Evolutionary conservation across 768 basidiomycete species (phyloP), one percentile per base, ranked within the genome.

Genomic region (Hypsizygus marmoreus): DNA sequence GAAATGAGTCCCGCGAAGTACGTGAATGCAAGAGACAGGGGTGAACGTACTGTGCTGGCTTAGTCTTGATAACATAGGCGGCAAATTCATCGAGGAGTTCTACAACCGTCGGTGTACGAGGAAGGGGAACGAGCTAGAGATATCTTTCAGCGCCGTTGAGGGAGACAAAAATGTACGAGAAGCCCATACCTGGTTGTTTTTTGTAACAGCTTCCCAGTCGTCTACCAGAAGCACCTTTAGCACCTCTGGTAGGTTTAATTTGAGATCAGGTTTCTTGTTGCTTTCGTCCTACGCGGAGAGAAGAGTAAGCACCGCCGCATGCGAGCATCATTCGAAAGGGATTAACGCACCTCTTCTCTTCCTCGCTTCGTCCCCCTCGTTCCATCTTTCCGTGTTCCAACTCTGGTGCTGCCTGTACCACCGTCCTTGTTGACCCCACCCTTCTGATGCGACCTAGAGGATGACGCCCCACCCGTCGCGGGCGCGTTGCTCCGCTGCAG

Each of bases 171-270:
- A 19, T 33, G 25, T 13, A 11, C 17, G 17, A 41, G 24, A 4
- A 16, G 9, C 30, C 51, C 58, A 67, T 47, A 88, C 95, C 80
- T 93, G 89, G 55, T 84, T 83, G 62, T 94, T 90, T 72, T 97
- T 97, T 42, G 97, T 98, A 29, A 98, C 84, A 4, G 86, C 82
- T 67, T 98, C 95, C 97, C 97, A 99, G 56, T 98, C 97, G 59
- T 98, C 94, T 2, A 98, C 94, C 28, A 99, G 75, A 36, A 88
- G 76, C 23, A 84, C 78, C 64, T 97, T 97, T 51, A 98, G 76
- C n/a, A 79, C 65, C 57, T 97, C 97, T 0, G 95, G 97, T 4
- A 97, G 84, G 47, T 74, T 80, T 39, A 99, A 74, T 69, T 91
- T 92, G 77, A 98, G 84, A 59, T 98, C 95, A 1, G 91, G 87